phyloP scores from a whole-genome alignment of 2,329 filamentous ascomycete genomes.

The Emmonsiellopsis sp. region DNA sequence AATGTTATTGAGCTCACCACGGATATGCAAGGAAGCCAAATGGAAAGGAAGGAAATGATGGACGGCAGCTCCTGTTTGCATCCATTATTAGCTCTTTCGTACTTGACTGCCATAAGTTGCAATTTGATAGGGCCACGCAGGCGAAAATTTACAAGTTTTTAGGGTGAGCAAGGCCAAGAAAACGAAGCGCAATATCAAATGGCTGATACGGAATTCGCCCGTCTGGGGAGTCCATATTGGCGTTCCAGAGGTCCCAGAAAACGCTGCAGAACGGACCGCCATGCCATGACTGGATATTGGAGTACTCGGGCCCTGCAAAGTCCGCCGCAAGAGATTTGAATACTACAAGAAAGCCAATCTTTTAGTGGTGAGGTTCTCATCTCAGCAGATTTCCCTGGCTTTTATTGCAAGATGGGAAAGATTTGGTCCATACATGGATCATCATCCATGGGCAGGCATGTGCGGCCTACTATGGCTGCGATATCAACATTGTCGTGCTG shows the following conservation, averaged over 20 bases:
- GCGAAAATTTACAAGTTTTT: neutral
- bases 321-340: neutral
- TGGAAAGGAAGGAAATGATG: neutral
- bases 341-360: neutral
- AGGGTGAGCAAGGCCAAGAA: neutral
- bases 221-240: neutral
- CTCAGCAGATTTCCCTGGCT: neutral
- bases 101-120: neutral
- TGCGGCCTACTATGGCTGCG: neutral
- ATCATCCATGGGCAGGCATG: neutral
- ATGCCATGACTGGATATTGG: neutral
- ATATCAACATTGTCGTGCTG: neutral
- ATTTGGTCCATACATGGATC: neutral
- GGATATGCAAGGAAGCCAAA: neutral
- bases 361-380: neutral
- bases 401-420: neutral
- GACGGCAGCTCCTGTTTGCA: neutral
- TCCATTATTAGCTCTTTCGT: neutral
- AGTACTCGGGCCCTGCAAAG: neutral
- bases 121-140: neutral
- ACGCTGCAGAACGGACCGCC: neutral
- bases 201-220: neutral
- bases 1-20: neutral
- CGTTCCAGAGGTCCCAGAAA: neutral
- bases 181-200: neutral